Base-by-base conservation (phyloP, 441 rosid genomes). In the Aquilaria agallochum region DNA sequence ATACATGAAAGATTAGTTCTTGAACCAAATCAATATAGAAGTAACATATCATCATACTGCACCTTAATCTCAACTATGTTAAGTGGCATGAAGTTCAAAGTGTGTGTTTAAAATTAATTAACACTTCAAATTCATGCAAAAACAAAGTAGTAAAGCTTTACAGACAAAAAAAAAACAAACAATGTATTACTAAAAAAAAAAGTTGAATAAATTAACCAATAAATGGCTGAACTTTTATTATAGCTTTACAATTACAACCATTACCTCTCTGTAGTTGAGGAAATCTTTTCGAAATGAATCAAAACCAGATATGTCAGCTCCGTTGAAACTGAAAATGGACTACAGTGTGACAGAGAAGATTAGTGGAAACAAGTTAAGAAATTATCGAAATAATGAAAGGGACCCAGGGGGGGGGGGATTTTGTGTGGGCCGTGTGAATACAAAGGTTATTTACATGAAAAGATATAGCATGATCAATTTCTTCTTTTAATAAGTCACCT, bases 251-350 rank as follows among this genome's bases (percentile, higher is more conserved):
- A 51, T 70, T 58, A 72, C 53, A 69, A 50, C 50, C 46, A 66
- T 68, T 58, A 94, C 96, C 99, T 87, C 99, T 82, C 83, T 94
- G 76, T 81, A 68, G 56, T 82, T 78, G 48, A 85, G 81, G 80
- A 91, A 94, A 76, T 91, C 94, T 74, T 67, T 78, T 58, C 91
- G 91, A 81, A 94, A 94, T 62, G 95, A 91, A 78, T 86, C 81
- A 81, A 94, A 91, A 69, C 99, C 97, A 53, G 89, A 91, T 68
- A 76, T 74, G 61, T 94, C 91, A 11, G 97, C 97, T 73, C 97
- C 99, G 64, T 89, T 94, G 79, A 94, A 94, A 77, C 99, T 82
- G 68, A 94, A 94, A 69, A 91, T 94, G 53, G 99, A 87, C 97
- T 94, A 92, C 78, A 78, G 63, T 53, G 76, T 51, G 51, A 71